These are phyloP conservation scores for Mycena pura DNA, from an alignment of 768 basidiomycete species.

Conservation along the genomic window DNA sequence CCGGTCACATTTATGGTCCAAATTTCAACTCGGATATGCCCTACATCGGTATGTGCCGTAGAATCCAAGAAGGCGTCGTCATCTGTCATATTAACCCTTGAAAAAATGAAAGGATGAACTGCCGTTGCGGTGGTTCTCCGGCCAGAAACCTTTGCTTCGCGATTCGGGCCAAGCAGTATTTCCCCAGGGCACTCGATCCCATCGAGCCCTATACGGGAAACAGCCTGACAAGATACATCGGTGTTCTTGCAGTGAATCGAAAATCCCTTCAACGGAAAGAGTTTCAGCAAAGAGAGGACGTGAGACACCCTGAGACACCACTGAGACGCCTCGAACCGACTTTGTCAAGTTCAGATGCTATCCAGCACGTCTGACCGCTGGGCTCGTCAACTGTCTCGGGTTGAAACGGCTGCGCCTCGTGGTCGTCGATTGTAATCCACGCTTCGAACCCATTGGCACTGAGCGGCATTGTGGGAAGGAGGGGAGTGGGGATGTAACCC, in stretches of 20 bases:
- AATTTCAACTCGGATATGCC: conserved; percentile 16
- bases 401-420: conserved; percentile 1
- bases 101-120: conserved; percentile 14
- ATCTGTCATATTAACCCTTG: neutral
- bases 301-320: neutral
- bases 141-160: conserved; percentile 7
- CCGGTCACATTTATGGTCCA: conserved; percentile 21
- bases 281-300: neutral
- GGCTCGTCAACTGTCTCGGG: conserved; percentile 7
- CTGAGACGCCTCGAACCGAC: too few relatives aligned
- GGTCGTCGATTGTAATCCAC: conserved; percentile 8
- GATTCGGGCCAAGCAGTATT: conserved; percentile 15
- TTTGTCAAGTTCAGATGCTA: conserved; percentile 18
- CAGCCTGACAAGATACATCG: conserved; percentile 23
- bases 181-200: conserved; percentile 24
- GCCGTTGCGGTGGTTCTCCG: conserved; percentile 10
- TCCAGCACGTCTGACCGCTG: conserved; percentile 17
- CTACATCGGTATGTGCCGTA: conserved; percentile 8
- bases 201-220: conserved; percentile 18
- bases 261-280: conserved; percentile 14
- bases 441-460: conserved; percentile 19
- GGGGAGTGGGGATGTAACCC: too few relatives aligned
- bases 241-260: conserved; percentile 22
- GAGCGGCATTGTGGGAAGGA: conserved; percentile 17
- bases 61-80: conserved; percentile 20